phyloP scores from a whole-genome alignment of 1,139 yeast species.

The Meyerozyma carpophila region DNA sequence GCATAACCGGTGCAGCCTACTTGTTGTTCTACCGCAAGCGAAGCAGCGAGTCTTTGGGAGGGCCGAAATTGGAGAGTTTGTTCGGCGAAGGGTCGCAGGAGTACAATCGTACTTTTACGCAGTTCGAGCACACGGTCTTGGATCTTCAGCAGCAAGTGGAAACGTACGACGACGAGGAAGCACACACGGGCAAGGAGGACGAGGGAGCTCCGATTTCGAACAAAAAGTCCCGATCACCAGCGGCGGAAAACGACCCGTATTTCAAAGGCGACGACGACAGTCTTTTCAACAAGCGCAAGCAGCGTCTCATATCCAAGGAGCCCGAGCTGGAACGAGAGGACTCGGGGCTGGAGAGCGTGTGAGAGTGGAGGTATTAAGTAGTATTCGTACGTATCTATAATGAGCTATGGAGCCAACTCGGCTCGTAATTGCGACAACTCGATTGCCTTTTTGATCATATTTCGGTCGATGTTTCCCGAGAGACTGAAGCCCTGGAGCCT shows the following conservation, averaged over 20 bases:
- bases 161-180: constrained; percentile 1
- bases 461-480: neutral
- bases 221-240: constrained; percentile 18
- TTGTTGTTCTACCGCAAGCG: constrained; percentile 76
- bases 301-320: constrained; percentile 28
- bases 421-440: neutral
- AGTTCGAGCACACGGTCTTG: constrained; percentile 3
- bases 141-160: constrained; percentile 4
- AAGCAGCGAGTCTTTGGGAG: constrained; percentile 29
- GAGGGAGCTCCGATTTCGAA: constrained; percentile 2
- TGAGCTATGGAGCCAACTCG: neutral
- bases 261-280: constrained; percentile 12
- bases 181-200: neutral
- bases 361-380: neutral
- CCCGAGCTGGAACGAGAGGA: neutral
- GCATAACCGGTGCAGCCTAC: constrained; percentile 82
- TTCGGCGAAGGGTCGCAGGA: constrained; percentile 6
- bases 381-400: neutral
- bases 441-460: neutral
- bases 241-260: constrained; percentile 9
- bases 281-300: constrained; percentile 26
- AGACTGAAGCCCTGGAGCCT: constrained; percentile 12
- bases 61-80: constrained; percentile 18
- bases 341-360: neutral
- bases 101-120: neutral